Conservation (phyloP, 768 basidiomycete species). For the Rhizopogon vulgaris region DNA sequence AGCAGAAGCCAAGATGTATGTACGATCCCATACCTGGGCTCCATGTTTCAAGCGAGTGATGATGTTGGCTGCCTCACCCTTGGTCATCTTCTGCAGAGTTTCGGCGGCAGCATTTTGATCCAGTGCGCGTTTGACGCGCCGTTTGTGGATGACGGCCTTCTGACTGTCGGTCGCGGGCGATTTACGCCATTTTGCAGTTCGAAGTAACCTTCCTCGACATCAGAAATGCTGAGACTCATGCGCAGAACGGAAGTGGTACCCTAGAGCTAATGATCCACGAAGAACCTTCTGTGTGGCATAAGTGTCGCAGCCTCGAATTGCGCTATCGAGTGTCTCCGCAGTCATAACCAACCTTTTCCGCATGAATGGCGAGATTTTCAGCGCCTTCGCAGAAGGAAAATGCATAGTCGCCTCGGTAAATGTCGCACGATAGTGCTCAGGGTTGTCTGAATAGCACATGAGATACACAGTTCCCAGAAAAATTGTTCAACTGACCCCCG, state of each 20-base stretch:
- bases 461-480: neutral
- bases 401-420: slow-evolving; percentile 50
- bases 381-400: slow-evolving; percentile 33
- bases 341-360: slow-evolving; percentile 46
- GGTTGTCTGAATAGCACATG: slow-evolving; percentile 1
- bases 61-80: slow-evolving; percentile 75
- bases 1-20: neutral
- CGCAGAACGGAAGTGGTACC: slow-evolving; percentile 33
- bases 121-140: slow-evolving; percentile 34
- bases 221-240: neutral
- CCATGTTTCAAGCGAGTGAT: slow-evolving; percentile 76
- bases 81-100: slow-evolving; percentile 45
- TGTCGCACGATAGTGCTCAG: slow-evolving; percentile 39
- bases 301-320: slow-evolving; percentile 64
- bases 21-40: slow-evolving; percentile 44
- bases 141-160: slow-evolving; percentile 47
- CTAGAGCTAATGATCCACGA: slow-evolving; percentile 38
- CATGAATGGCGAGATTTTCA: slow-evolving; percentile 50
- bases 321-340: slow-evolving; percentile 50
- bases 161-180: slow-evolving; percentile 57
- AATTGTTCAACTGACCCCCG: slow-evolving; percentile 23
- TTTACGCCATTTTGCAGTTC: slow-evolving; percentile 62
- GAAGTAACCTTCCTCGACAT: slow-evolving; percentile 40
- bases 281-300: slow-evolving; percentile 55
- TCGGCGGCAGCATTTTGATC: slow-evolving; percentile 14